Percentiles rank a stretch among this genome's conserved stretches.
Conservation (phyloP, 2,329 filamentous ascomycete genomes). For the Neofusicoccum kwambonambiense region DNA sequence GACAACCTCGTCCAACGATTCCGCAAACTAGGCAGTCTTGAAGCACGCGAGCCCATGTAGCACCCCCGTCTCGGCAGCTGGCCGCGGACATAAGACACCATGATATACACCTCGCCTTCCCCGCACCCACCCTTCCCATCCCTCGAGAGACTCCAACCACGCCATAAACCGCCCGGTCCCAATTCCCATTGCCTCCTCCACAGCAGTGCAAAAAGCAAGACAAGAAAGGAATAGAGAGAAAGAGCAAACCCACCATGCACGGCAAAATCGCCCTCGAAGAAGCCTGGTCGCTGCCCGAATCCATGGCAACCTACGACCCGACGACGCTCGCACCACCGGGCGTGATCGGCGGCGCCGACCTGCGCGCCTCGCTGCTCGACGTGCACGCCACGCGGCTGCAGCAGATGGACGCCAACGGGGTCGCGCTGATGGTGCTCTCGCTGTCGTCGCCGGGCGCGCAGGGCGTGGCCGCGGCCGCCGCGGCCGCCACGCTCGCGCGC, state of each 20-base stretch:
- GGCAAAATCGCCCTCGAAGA: constrained; percentile 13
- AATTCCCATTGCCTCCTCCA: no score
- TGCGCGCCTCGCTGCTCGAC: background rate
- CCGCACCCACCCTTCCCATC: background rate
- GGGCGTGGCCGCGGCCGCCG: constrained; percentile 24
- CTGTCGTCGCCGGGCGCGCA: constrained; percentile 30
- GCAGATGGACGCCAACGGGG: constrained; percentile 21
- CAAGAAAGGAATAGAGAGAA: no score
- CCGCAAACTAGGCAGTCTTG: background rate
- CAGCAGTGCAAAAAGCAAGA: no score
- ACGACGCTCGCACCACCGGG: background rate
- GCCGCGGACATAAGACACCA: background rate
- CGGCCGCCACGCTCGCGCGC: constrained; percentile 26
- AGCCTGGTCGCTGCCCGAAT: background rate
- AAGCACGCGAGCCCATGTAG: background rate
- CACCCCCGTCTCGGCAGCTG: no score
- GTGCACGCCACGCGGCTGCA: constrained; percentile 23
- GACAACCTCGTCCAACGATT: background rate
- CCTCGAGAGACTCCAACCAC: background rate
- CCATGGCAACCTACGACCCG: background rate
- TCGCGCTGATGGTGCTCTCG: constrained; percentile 28
- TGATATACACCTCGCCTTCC: background rate
- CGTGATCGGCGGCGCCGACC: constrained; percentile 1
- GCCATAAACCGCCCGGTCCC: no score
- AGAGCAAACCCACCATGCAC: background rate